These are phyloP conservation scores for Paracamarosporium sp. DNA, from an alignment of 2,329 filamentous ascomycete species.

Conservation along the genomic window DNA sequence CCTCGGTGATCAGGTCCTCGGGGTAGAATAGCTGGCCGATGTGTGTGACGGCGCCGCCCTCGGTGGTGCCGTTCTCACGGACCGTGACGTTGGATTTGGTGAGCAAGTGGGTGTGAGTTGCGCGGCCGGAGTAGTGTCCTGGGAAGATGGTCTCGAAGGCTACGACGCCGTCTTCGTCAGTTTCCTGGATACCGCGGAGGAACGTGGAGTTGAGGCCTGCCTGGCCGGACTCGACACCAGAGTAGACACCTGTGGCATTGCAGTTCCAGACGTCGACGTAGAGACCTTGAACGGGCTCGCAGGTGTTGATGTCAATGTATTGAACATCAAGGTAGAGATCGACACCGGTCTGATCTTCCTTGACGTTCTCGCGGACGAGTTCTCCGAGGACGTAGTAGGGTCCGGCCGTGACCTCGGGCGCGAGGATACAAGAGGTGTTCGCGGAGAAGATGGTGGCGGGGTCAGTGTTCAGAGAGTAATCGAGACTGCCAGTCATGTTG, in stretches of 20 bases:
- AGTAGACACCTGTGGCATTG: constrained; percentile 31
- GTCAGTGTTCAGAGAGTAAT: constrained; percentile 21
- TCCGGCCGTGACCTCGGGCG: constrained; percentile 30
- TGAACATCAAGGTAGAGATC: constrained; percentile 58
- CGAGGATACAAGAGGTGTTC: constrained; percentile 33
- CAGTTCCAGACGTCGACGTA: constrained; percentile 60
- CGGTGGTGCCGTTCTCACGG: constrained; percentile 48
- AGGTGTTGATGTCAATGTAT: constrained; percentile 59
- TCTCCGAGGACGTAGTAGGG: constrained; percentile 54
- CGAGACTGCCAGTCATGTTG: constrained; percentile 31
- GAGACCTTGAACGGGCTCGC: constrained; percentile 55
- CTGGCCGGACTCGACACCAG: constrained; percentile 54
- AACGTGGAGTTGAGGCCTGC: constrained; percentile 38
- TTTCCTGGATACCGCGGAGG: constrained; percentile 57
- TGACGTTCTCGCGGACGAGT: constrained; percentile 55
- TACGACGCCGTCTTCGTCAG: constrained; percentile 56
- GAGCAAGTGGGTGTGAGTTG: constrained; percentile 42
- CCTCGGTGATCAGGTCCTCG: constrained; percentile 44
- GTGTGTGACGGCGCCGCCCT: constrained; percentile 49
- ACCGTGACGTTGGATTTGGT: constrained; percentile 45
- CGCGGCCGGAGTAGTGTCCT: constrained; percentile 45
- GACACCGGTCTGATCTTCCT: constrained; percentile 55
- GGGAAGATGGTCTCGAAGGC: constrained; percentile 57
- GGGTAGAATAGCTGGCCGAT: constrained; percentile 55
- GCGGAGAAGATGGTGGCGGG: constrained; percentile 22